Base-by-base conservation (phyloP, 495 filamentous ascomycete species). In the Trichoderma erinaceum region DNA sequence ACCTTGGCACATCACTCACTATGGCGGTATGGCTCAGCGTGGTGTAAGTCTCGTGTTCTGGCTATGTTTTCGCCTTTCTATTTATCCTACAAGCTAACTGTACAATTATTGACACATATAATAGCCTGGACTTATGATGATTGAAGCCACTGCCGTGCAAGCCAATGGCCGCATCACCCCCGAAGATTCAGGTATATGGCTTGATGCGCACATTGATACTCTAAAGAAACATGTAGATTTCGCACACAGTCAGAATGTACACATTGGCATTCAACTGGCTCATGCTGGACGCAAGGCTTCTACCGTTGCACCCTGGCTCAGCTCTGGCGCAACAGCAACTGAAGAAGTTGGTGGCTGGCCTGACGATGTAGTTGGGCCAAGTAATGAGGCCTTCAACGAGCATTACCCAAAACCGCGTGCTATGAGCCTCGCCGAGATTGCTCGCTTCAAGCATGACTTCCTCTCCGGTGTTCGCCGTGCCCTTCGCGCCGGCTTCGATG, bases 251-350 rank as follows among this genome's bases (percentile, higher is more conserved):
- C 88, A 90, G 73, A 79, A 80, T 70, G 87, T 89, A 74, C 86
- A 86, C 66, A 88, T 91, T 63, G 90, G 81, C 35, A 88, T 93
- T 68, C 91, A 95, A 77, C 76, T 93, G 4, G 89, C 78, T 12
- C 91, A 95, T 73, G 89, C 90, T 0, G 91, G 91, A 0, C 78
- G 90, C n/a, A 93, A 93, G 71, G 88, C 86, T 0, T 84, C 79
- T 64, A 88, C 84, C 0, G 82, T 91, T 0, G 84, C 89, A 0
- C 88, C 88, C 0, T 91, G 87, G 88, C 64, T 92, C 4, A 78
- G 76, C 65, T 56, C 43, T 10, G 80, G 78, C 8, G 78, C 70
- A 41, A 72, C 80, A 0, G 89, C 89, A 0, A 80, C 78, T 0
- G 77, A 84, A 65, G 83, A 80, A 29, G 78, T 74, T n/a, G 80